Evolutionary conservation across 1,284 basidiomycete genomes (phyloP).

Genomic region (Cryptococcus hybrid): DNA sequence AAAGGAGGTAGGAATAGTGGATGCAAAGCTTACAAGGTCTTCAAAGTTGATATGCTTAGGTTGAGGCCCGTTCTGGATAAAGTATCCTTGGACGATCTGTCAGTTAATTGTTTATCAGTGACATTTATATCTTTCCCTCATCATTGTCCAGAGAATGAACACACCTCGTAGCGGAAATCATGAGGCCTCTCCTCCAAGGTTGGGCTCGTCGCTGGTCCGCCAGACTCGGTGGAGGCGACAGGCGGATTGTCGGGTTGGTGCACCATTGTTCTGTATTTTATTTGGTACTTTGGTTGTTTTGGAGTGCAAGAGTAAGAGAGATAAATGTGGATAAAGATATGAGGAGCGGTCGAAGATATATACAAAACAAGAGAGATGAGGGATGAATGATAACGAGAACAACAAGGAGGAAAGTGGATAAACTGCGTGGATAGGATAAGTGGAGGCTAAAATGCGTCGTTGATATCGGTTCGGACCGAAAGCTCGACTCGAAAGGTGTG

Average conservation of each 20-base stretch:
- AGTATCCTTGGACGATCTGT: slow-evolving; percentile 39
- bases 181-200: slow-evolving; percentile 25
- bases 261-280: not conserved
- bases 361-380: too few relatives aligned
- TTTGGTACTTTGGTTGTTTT: not conserved
- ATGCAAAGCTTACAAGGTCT: slow-evolving; percentile 28
- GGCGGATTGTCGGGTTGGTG: slow-evolving; percentile 29
- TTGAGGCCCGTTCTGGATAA: slow-evolving; percentile 39
- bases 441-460: too few relatives aligned
- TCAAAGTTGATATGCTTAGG: slow-evolving; percentile 35
- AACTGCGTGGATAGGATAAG: too few relatives aligned
- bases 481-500: too few relatives aligned
- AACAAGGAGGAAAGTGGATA: too few relatives aligned
- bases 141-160: slow-evolving; percentile 1
- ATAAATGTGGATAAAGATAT: not conserved
- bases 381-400: too few relatives aligned
- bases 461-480: too few relatives aligned
- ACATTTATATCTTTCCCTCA: too few relatives aligned
- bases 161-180: slow-evolving; percentile 37
- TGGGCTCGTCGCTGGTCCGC: slow-evolving; percentile 31
- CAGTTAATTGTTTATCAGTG: too few relatives aligned
- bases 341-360: not conserved
- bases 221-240: slow-evolving; percentile 34
- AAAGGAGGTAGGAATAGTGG: not conserved
- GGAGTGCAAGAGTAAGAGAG: not conserved